Conservation (phyloP, 495 filamentous ascomycete genomes). For the Pyrenula massariospora region DNA sequence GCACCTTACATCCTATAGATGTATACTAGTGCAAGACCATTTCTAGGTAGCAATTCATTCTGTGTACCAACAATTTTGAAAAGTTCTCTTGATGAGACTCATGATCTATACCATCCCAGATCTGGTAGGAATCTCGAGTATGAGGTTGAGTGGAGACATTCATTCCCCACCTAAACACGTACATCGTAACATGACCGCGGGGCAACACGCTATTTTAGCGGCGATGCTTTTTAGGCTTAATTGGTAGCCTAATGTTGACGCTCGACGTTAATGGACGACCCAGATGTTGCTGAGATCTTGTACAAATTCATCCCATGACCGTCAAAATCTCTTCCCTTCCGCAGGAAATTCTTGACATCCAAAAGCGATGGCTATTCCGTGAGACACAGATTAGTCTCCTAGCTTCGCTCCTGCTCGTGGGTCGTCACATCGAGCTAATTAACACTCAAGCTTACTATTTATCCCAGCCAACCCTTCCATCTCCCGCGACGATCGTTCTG, state of each 20-base stretch:
- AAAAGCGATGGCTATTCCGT: conserved; percentile 48
- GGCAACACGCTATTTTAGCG: no score
- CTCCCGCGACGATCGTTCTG: conserved; percentile 53
- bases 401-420: conserved; percentile 48
- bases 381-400: conserved; percentile 52
- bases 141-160: no score
- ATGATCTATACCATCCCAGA: conserved; percentile 4
- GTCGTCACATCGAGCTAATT: conserved; percentile 8
- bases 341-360: conserved; percentile 20
- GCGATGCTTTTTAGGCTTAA: no score
- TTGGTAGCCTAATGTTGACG: no score
- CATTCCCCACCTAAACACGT: no score
- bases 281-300: no score
- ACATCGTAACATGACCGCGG: no score
- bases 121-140: no score
- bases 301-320: no score
- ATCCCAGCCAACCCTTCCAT: conserved; percentile 10
- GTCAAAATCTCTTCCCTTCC: conserved; percentile 21
- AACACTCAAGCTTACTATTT: background rate
- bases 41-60: background rate
- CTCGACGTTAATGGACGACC: no score
- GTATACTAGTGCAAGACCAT: background rate
- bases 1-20: background rate
- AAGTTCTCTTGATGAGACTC: no score
- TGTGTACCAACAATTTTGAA: no score